Percentiles rank a stretch among this genome's conserved stretches.
phyloP scores from a whole-genome alignment of 1,284 basidiomycete genomes.

The Golubevia pallescens region DNA sequence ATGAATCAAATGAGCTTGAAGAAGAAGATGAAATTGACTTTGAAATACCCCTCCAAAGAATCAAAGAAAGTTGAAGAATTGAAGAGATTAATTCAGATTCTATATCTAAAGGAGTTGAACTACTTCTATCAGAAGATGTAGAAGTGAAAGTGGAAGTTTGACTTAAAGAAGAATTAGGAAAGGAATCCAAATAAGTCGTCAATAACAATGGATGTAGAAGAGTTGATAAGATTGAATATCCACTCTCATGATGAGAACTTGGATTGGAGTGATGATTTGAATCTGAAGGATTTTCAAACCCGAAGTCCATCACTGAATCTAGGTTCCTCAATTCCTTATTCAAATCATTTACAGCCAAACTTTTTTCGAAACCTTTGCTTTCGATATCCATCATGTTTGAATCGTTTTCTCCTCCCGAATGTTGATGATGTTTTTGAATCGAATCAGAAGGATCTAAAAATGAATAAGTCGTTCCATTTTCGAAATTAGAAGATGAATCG shows the following conservation, averaged over 20 bases:
- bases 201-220: too few species aligned
- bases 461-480: neutral
- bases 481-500: conserved; percentile 3
- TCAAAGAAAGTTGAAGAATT: conserved; percentile 20
- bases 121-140: conserved; percentile 21
- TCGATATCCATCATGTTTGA: conserved; percentile 11
- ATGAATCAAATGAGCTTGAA: conserved; percentile 2
- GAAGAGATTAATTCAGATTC: conserved; percentile 24
- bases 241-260: too few species aligned
- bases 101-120: conserved; percentile 17
- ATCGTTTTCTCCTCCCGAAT: conserved; percentile 4
- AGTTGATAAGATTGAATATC: too few species aligned
- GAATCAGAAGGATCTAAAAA: conserved; percentile 13
- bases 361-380: neutral
- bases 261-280: neutral
- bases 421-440: conserved; percentile 9
- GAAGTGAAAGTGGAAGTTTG: conserved; percentile 4
- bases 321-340: conserved; percentile 12
- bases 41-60: conserved; percentile 18
- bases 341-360: neutral
- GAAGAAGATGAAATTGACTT: conserved; percentile 9
- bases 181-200: too few species aligned
- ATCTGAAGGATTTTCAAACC: neutral
- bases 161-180: too few species aligned
- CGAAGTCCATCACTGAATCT: neutral